These are phyloP conservation scores for Suillus sp. DNA, from an alignment of 768 basidiomycete species.

Conservation along the genomic window DNA sequence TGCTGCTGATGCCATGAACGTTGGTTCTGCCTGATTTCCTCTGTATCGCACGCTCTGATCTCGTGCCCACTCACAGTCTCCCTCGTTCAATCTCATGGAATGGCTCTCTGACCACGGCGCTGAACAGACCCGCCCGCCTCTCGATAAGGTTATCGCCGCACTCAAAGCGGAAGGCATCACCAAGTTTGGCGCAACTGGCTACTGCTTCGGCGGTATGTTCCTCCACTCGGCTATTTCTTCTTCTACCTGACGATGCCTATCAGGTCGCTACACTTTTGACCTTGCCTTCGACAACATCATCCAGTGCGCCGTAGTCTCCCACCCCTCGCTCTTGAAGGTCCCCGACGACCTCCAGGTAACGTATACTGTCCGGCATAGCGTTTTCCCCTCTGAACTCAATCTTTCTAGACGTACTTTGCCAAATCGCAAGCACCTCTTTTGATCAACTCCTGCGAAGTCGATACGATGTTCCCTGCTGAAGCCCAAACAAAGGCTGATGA, in stretches of 20 bases:
- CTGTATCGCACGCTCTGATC: not conserved
- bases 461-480: constrained; percentile 52
- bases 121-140: constrained; percentile 43
- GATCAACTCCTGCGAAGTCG: constrained; percentile 64
- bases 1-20: constrained; percentile 25
- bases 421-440: constrained; percentile 57
- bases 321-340: constrained; percentile 61
- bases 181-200: constrained; percentile 61
- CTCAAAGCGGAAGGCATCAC: constrained; percentile 64
- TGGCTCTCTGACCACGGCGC: constrained; percentile 50
- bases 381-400: not conserved
- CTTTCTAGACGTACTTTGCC: constrained; percentile 47
- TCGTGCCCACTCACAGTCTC: constrained; percentile 14
- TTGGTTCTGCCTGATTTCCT: not conserved
- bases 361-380: not conserved
- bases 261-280: constrained; percentile 62
- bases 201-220: constrained; percentile 65
- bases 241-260: not conserved
- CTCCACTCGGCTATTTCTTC: not conserved
- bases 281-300: constrained; percentile 58
- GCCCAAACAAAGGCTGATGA: constrained; percentile 47
- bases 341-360: constrained; percentile 65
- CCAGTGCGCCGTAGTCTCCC: constrained; percentile 51
- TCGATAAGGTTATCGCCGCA: constrained; percentile 58
- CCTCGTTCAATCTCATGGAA: constrained; percentile 38